phyloP scores from a whole-genome alignment of 345 rosid species.

The Xanthoceras sorbifolium region DNA sequence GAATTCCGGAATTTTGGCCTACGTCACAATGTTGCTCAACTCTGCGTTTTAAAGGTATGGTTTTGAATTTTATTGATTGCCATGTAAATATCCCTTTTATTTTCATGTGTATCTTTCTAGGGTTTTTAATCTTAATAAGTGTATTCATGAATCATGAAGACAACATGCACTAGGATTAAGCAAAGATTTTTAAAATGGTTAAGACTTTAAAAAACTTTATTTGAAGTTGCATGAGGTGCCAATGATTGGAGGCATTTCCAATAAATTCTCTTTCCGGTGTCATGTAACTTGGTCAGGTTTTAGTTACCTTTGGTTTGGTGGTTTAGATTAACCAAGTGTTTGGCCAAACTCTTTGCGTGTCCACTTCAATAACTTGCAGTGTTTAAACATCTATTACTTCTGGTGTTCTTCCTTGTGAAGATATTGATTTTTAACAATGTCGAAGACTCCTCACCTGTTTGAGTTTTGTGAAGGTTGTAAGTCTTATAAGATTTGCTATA shows the following conservation, averaged over 20 bases:
- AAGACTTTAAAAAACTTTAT: not conserved
- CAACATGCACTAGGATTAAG: not conserved
- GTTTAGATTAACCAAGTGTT: no score
- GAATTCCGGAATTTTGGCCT: conserved; percentile 85
- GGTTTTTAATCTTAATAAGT: not conserved
- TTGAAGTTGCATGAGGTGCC: not conserved
- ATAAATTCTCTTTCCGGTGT: not conserved
- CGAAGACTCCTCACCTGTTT: no score
- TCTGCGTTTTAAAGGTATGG: conserved; percentile 83
- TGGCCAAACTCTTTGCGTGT: no score
- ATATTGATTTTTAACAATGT: no score
- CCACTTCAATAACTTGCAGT: no score
- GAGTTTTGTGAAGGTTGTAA: no score
- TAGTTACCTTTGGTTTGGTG: not conserved
- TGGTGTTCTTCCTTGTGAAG: no score
- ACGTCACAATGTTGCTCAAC: conserved; percentile 90
- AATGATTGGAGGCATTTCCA: not conserved
- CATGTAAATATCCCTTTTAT: not conserved
- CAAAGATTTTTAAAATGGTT: not conserved
- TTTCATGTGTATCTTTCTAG: not conserved
- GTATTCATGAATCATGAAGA: conserved; percentile 13
- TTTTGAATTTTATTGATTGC: conserved; percentile 1
- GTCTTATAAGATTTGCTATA: no score
- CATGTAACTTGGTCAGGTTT: not conserved
- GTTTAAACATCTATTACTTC: no score